Evolutionary conservation across 2,329 filamentous ascomycete genomes (phyloP).

Genomic region (Cordyceps cicadae): DNA sequence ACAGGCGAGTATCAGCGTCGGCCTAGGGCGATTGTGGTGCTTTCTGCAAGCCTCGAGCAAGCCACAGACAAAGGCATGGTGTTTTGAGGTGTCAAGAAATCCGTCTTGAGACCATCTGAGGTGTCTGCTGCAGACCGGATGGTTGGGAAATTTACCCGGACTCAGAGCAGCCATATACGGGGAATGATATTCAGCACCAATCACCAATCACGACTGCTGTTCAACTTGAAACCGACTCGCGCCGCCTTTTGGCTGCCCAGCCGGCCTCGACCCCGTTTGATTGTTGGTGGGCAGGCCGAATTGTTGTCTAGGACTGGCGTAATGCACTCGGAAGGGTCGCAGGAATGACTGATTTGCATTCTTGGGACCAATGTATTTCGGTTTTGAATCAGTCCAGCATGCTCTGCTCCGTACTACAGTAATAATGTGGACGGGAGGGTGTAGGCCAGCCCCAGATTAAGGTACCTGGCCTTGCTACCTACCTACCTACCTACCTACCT

Average conservation of each 20-base stretch:
- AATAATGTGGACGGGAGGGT: background rate
- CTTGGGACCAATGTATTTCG: background rate
- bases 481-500: background rate
- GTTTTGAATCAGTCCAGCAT: background rate
- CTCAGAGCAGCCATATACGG: background rate
- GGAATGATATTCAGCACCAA: background rate
- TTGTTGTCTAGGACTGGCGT: background rate
- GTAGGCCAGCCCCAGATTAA: no score
- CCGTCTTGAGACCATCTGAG: background rate
- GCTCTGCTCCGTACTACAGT: background rate
- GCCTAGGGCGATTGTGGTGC: background rate
- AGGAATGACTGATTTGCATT: background rate
- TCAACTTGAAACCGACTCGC: background rate
- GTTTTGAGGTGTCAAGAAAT: background rate
- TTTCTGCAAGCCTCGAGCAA: conserved; percentile 3
- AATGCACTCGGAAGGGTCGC: background rate
- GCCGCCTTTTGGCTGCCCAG: background rate
- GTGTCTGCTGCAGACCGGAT: background rate
- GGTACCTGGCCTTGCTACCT: background rate
- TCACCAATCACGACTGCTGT: background rate
- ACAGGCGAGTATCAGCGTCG: background rate
- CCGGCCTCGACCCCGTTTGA: background rate
- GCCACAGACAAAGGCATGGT: background rate
- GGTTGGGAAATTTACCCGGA: background rate
- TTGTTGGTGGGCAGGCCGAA: background rate